Evolutionary conservation across 352 stramenopile genomes (phyloP).

Genomic region (Albugo candida): DNA sequence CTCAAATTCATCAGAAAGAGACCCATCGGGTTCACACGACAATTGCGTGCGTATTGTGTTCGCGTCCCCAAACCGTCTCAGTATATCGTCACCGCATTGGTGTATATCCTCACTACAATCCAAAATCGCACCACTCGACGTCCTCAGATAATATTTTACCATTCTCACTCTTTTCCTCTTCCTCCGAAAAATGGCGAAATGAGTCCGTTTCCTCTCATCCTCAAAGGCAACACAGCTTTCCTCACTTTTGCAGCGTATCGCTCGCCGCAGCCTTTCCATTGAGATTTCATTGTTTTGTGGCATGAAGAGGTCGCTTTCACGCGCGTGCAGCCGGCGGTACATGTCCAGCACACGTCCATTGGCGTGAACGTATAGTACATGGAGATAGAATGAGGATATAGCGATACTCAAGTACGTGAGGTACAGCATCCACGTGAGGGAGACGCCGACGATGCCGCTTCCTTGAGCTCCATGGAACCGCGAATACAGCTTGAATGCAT

Average conservation of each 20-base stretch:
- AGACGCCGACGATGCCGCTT: slow-evolving; percentile 54
- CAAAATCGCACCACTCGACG: too few species aligned
- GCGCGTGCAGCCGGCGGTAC: slow-evolving; percentile 55
- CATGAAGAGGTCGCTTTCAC: slow-evolving; percentile 60
- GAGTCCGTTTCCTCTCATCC: neutral
- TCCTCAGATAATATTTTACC: too few species aligned
- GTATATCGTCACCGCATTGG: too few species aligned
- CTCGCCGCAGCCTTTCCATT: slow-evolving; percentile 37
- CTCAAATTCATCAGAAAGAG: too few species aligned
- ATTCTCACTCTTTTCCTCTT: too few species aligned
- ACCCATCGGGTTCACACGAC: too few species aligned
- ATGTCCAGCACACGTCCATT: slow-evolving; percentile 80
- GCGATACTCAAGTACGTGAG: slow-evolving; percentile 30
- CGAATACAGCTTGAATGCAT: slow-evolving; percentile 80
- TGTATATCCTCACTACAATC: too few species aligned
- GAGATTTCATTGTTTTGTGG: slow-evolving; percentile 80
- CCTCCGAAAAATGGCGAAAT: neutral
- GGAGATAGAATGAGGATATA: slow-evolving; percentile 40
- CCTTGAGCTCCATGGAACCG: slow-evolving; percentile 53
- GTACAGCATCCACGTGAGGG: slow-evolving; percentile 67
- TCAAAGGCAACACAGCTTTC: neutral
- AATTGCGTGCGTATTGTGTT: too few species aligned
- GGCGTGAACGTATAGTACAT: slow-evolving; percentile 77
- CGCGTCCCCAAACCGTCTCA: too few species aligned
- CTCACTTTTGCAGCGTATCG: slow-evolving; percentile 26